Base-by-base conservation (phyloP, 1,284 basidiomycete species). In the Ceratobasidium sp. region DNA sequence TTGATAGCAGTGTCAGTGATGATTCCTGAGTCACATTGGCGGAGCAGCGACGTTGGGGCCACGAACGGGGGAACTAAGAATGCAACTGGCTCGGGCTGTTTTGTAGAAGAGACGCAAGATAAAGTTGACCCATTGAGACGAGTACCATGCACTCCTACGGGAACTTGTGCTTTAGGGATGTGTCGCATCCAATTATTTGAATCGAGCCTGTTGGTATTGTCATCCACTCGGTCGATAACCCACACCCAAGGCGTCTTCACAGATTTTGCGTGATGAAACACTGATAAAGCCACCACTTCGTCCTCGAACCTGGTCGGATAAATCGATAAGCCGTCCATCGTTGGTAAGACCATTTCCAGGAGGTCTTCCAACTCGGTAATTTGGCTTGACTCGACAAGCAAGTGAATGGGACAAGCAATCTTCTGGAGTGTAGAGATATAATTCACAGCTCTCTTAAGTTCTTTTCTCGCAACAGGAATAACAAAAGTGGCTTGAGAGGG, bases 11-110 rank as follows among this genome's bases (percentile, higher is more conserved):
- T 44, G 16, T 77, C 73, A 11, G 74, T 30, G 35, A 54, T 14
- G 41, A 41, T 61, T 18, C 77, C 73, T 9, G 77, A 73, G 44
- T 77, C 76, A 7, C 73, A 58, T 1, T 79, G 76, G 14, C 85
- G 78, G 50, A 85, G 75, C 23, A 79, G 77, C 0, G 77, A 76
- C 1, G 81, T 75, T 7, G 84, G 84, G 35, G 85, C 77, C 4
- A 88, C 80, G 75, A 90, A 87, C 0, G 89, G 89, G 8, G 89
- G 89, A 3, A 85, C 76, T 3, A 90, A 80, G 78, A 85, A 88
- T 1, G 81, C 79, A 5, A 84, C 87, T 23, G 82, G 77, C 82
- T 47, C 73, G 1, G 67, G 26, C 30, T 61, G 63, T 21, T 54
- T 14, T 1, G 18, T 61, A 54, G 74, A 70, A 49, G 41, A 46